Evolutionary conservation across 2,329 filamentous ascomycete genomes (phyloP).

Genomic region (Penicillium freii): DNA sequence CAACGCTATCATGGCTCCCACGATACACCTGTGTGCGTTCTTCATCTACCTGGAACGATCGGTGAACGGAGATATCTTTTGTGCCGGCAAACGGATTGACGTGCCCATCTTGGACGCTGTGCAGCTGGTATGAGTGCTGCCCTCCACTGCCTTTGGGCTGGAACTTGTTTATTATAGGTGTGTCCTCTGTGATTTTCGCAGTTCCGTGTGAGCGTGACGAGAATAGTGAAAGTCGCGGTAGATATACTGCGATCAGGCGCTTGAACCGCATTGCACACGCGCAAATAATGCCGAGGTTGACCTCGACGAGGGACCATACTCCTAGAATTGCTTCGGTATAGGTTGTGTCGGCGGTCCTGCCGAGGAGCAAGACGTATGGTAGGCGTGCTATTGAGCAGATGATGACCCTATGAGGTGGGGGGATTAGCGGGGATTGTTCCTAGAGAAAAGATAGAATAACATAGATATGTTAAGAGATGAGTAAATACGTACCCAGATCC

Average conservation of each 20-base stretch:
- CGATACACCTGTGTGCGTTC: background rate
- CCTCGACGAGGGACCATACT: constrained; percentile 17
- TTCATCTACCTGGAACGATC: background rate
- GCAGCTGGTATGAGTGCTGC: too few relatives aligned
- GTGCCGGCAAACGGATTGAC: too few relatives aligned
- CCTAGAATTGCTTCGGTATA: constrained; percentile 1
- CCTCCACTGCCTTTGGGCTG: too few relatives aligned
- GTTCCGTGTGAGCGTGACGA: too few relatives aligned
- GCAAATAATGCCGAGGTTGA: constrained; percentile 22
- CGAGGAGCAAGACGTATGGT: background rate
- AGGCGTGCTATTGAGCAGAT: constrained; percentile 1
- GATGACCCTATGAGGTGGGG: background rate
- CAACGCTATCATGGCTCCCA: background rate
- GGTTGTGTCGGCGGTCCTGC: background rate
- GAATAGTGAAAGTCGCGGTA: too few relatives aligned
- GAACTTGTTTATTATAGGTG: too few relatives aligned
- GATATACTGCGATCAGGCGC: too few relatives aligned
- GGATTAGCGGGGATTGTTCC: background rate
- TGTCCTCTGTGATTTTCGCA: too few relatives aligned
- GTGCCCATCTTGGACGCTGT: too few relatives aligned
- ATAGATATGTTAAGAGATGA: too few relatives aligned
- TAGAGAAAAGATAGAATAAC: background rate
- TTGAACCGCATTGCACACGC: constrained; percentile 10
- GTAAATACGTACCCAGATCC: background rate
- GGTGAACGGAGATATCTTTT: too few relatives aligned